Evolutionary conservation across 192 early-diverging fungal genomes (phyloP), one percentile per base, ranked within the genome.

Genomic region (Pilobolus umbonatus): DNA sequence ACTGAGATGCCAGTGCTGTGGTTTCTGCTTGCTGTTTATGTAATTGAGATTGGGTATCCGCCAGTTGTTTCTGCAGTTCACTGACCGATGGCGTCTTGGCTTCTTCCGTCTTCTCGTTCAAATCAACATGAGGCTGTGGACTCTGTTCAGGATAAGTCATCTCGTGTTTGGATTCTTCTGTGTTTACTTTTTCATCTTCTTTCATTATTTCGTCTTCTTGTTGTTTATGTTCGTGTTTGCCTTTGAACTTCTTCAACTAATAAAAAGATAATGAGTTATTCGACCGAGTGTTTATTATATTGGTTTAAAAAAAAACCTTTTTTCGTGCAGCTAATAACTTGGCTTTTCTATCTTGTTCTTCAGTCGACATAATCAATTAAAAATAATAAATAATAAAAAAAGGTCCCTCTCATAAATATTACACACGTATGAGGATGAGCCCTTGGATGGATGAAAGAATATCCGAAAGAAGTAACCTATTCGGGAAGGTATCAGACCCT

Each of bases 161-260:
- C 15, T 15, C 39, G 5, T 42, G 39, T 4, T 15, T 42, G 4
- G 14, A 5, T 17, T 42, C 19, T 15, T 42, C 39, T 2, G 39
- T 15, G 36, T 38, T 8, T 38, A 14, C 15, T 8, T 19, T 15
- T 49, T 28, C 25, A 9, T 22, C 36, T 17, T 46, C 29, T 35
- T 31, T 35, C 1, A n/a, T 43, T 7, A 2, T 21, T 12, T 31
- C 30, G 36, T 29, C 29, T 30, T 4, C 26, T 40, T 42, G 40
- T 19, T 3, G 39, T 61, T n/a, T 61, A 28, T 1, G 7, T 28
- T 61, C 42, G 26, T 51, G 26, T 25, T 61, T 61, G 5, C 39
- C 38, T 44, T 61, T 48, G 35, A 61, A 61, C 15, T 61, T 61
- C 44, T 61, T 61, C 12, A 61, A 35, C 60, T 61, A 39, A n/a